These are phyloP conservation scores for Fusarium chuoi DNA, from an alignment of 2,329 filamentous ascomycete genomes.

Conservation along the genomic window DNA sequence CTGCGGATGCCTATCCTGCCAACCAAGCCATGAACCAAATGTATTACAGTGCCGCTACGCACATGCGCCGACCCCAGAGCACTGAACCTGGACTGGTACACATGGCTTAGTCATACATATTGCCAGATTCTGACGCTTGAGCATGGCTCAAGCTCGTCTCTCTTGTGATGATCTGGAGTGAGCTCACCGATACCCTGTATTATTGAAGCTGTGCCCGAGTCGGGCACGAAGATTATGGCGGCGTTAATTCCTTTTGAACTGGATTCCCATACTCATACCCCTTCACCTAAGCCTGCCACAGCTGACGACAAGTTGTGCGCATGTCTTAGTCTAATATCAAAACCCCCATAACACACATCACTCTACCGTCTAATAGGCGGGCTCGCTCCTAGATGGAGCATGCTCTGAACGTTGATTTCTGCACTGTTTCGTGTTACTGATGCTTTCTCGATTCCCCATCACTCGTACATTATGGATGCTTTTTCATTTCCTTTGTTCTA, in stretches of 20 bases:
- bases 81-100: slow-evolving; percentile 69
- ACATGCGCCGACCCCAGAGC: slow-evolving; percentile 78
- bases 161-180: slow-evolving; percentile 11
- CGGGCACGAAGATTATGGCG: slow-evolving; percentile 21
- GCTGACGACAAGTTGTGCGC: slow-evolving; percentile 33
- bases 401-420: slow-evolving; percentile 34
- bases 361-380: slow-evolving; percentile 14
- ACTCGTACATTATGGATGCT: slow-evolving; percentile 31
- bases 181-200: slow-evolving; percentile 41
- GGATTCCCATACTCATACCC: slow-evolving; percentile 20
- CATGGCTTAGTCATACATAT: slow-evolving; percentile 50
- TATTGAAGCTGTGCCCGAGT: slow-evolving; percentile 28
- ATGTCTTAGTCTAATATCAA: slow-evolving; percentile 38
- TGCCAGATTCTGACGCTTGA: slow-evolving; percentile 23
- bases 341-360: slow-evolving; percentile 2
- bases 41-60: slow-evolving; percentile 74
- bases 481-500: slow-evolving; percentile 41
- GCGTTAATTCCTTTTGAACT: slow-evolving; percentile 35
- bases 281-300: slow-evolving; percentile 23
- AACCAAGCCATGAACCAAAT: slow-evolving; percentile 71
- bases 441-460: slow-evolving; percentile 40
- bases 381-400: slow-evolving; percentile 44
- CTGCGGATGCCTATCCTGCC: slow-evolving; percentile 73
- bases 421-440: slow-evolving; percentile 21
- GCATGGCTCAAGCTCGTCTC: background rate